These are phyloP conservation scores for Myriosclerotinia scirpicola DNA, from an alignment of 2,329 filamentous ascomycete genomes.

Conservation along the genomic window DNA sequence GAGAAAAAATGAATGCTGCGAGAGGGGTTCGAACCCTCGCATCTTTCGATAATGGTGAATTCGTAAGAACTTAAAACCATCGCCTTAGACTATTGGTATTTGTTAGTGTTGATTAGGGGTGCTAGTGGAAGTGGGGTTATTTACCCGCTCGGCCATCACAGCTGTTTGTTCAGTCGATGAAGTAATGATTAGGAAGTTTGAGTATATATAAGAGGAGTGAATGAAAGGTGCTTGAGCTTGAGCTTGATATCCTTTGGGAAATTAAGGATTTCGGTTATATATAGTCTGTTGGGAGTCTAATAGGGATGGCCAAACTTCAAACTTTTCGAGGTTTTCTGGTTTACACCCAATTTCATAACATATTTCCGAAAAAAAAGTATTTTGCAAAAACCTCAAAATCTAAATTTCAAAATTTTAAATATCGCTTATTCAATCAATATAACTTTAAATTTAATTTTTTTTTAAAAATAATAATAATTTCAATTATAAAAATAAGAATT, in stretches of 20 bases:
- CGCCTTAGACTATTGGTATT: neutral
- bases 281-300: too few relatives aligned
- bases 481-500: too few relatives aligned
- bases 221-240: too few relatives aligned
- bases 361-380: too few relatives aligned
- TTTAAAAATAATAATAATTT: too few relatives aligned
- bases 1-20: neutral
- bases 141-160: constrained; percentile 12
- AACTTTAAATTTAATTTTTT: too few relatives aligned
- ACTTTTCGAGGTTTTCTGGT: too few relatives aligned
- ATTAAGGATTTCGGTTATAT: neutral
- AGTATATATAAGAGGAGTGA: neutral
- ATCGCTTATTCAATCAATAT: too few relatives aligned
- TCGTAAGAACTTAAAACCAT: constrained; percentile 16
- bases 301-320: too few relatives aligned
- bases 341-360: too few relatives aligned
- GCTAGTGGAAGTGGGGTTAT: neutral
- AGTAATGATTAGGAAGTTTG: fast-evolving
- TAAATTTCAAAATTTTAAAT: too few relatives aligned
- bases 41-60: constrained; percentile 20
- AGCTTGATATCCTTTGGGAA: neutral
- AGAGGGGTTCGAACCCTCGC: constrained; percentile 21
- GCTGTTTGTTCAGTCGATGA: neutral
- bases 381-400: too few relatives aligned
- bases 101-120: neutral